A percentile compares a stretch with the other conserved stretches of the same genome.
Evolutionary conservation across 2,329 filamentous ascomycete genomes (phyloP).

Genomic region (Neodidymelliopsis sp.): DNA sequence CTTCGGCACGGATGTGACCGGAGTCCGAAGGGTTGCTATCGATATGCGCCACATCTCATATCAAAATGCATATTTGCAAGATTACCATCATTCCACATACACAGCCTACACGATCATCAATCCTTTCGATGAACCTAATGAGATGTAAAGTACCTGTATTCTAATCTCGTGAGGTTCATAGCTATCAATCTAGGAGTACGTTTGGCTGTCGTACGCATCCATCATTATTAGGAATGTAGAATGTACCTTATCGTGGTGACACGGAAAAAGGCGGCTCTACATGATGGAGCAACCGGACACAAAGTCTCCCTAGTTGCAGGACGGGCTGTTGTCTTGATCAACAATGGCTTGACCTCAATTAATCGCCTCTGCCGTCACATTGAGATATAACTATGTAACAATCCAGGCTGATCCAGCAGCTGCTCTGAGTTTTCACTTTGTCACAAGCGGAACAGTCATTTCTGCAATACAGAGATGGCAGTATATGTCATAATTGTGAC

Average conservation of each 20-base stretch:
- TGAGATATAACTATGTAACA: too few relatives aligned
- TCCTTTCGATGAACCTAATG: neutral
- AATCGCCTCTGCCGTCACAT: too few relatives aligned
- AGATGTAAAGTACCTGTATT: neutral
- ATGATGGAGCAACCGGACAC: neutral
- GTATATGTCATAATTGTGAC: too few relatives aligned
- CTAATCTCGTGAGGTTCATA: neutral
- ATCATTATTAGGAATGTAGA: neutral
- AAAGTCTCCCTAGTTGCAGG: neutral
- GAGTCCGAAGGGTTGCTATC: too few relatives aligned
- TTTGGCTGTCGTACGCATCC: neutral
- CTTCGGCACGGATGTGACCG: too few relatives aligned
- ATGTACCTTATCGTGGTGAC: constrained; percentile 4
- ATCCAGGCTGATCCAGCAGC: too few relatives aligned
- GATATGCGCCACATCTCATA: too few relatives aligned
- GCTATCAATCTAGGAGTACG: neutral
- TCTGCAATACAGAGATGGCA: too few relatives aligned
- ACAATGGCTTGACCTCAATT: too few relatives aligned
- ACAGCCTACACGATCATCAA: neutral
- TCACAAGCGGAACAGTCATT: too few relatives aligned
- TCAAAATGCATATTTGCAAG: too few relatives aligned
- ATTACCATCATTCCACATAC: constrained; percentile 1
- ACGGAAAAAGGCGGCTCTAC: neutral
- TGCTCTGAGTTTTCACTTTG: too few relatives aligned
- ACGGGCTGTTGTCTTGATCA: constrained; percentile 1